phyloP scores from a whole-genome alignment of 257 asterid genomes.

The Solanum sparsipilum region DNA sequence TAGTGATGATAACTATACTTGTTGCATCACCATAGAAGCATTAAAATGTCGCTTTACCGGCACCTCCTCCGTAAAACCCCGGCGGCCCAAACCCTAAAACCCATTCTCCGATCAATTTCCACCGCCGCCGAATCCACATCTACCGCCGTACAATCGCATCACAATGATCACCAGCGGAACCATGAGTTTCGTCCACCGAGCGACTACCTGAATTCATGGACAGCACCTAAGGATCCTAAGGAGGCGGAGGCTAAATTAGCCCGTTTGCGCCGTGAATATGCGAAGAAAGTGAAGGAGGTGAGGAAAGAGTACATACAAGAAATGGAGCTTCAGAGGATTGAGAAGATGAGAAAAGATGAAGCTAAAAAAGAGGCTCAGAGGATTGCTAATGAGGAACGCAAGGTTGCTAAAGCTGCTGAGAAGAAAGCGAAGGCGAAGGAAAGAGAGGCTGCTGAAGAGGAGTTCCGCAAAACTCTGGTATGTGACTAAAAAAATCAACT shows the following conservation, averaged over 20 bases:
- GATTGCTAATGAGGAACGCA: conserved; percentile 65
- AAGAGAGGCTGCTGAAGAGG: conserved; percentile 51
- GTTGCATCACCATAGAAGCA: not conserved
- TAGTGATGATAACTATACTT: not conserved
- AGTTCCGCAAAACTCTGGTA: conserved; percentile 59
- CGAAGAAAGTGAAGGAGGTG: conserved; percentile 38
- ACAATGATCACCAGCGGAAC: conserved; percentile 14
- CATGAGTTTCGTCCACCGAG: conserved; percentile 48
- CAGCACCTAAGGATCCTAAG: conserved; percentile 40
- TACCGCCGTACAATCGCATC: conserved; percentile 3
- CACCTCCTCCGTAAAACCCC: conserved; percentile 36
- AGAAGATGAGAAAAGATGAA: conserved; percentile 51
- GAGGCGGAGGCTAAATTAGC: conserved; percentile 58
- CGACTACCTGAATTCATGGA: conserved; percentile 62
- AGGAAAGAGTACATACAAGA: conserved; percentile 58
- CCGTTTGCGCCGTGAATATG: conserved; percentile 61
- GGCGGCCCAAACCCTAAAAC: not conserved
- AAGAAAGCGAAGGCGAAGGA: conserved; percentile 69
- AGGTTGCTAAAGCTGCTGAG: conserved; percentile 61
- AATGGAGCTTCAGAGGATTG: conserved; percentile 66
- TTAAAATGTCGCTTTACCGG: conserved; percentile 32
- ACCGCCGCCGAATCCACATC: conserved; percentile 1
- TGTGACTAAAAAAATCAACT: not conserved
- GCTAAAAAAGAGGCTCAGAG: conserved; percentile 61
- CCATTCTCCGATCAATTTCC: conserved; percentile 18